phyloP scores from a whole-genome alignment of 176 grass and related monocot species.

The Aegilops bicornis region DNA sequence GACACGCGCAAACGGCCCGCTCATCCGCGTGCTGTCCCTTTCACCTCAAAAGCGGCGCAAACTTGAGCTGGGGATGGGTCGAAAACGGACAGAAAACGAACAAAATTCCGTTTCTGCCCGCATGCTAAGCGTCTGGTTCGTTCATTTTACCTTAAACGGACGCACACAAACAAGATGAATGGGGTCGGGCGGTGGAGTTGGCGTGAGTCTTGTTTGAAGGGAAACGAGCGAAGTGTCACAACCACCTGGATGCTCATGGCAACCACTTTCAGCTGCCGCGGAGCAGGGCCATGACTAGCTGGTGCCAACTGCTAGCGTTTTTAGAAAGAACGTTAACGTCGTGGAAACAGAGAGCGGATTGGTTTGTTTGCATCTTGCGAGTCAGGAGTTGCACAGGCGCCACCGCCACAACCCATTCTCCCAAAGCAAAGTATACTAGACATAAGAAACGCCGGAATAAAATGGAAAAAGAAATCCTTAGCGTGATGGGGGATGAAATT shows the following conservation, averaged over 20 bases:
- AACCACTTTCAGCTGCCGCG: neutral
- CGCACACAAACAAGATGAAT: no score
- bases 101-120: no score
- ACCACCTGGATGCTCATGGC: neutral
- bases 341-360: neutral
- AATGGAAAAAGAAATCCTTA: neutral
- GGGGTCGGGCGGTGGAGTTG: no score
- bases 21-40: no score
- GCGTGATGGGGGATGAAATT: neutral
- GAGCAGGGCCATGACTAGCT: neutral
- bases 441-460: neutral
- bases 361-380: neutral
- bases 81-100: no score
- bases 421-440: no score
- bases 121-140: no score
- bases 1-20: no score
- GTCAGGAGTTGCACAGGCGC: neutral
- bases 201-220: neutral
- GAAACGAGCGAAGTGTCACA: neutral
- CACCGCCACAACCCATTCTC: neutral
- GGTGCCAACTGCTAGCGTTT: neutral
- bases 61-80: no score
- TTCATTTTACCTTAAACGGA: no score
- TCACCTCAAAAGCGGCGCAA: no score
- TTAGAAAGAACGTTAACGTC: neutral